Percentiles rank a stretch among this genome's conserved stretches.
Evolutionary conservation across 257 asterid genomes (phyloP).

Genomic region (Solanum chmielewskii): DNA sequence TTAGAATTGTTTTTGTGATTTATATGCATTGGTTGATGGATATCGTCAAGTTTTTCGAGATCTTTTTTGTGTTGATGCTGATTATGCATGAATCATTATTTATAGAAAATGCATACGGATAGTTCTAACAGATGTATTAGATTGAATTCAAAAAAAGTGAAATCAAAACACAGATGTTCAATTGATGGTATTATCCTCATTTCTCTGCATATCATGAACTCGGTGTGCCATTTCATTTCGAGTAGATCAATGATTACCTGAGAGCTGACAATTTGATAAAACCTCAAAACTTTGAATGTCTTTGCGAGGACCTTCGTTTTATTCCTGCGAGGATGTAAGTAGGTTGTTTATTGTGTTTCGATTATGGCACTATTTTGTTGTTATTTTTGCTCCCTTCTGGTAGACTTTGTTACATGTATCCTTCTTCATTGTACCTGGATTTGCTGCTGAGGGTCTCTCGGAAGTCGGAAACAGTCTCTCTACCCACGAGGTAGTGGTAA

Average conservation of each 20-base stretch:
- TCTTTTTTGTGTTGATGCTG: neutral
- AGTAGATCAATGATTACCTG: neutral
- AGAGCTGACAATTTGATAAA: neutral
- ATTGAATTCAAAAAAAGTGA: neutral
- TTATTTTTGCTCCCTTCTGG: neutral
- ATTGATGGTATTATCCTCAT: neutral
- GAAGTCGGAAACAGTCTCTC: neutral
- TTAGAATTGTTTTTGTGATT: conserved; percentile 2
- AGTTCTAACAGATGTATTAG: neutral
- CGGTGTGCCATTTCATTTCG: neutral
- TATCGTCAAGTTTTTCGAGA: neutral
- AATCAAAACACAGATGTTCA: neutral
- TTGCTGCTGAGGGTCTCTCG: neutral
- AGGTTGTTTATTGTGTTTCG: neutral
- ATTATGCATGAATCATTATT: neutral
- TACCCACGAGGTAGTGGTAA: neutral
- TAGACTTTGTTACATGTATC: neutral
- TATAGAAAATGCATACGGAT: neutral
- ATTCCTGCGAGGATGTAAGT: neutral
- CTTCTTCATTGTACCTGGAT: neutral
- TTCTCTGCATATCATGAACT: neutral
- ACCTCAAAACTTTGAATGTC: neutral
- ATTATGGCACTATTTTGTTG: neutral
- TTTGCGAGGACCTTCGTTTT: neutral
- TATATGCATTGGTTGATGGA: neutral